Base-by-base conservation (phyloP, 495 filamentous ascomycete genomes). In the Neurospora africana region DNA sequence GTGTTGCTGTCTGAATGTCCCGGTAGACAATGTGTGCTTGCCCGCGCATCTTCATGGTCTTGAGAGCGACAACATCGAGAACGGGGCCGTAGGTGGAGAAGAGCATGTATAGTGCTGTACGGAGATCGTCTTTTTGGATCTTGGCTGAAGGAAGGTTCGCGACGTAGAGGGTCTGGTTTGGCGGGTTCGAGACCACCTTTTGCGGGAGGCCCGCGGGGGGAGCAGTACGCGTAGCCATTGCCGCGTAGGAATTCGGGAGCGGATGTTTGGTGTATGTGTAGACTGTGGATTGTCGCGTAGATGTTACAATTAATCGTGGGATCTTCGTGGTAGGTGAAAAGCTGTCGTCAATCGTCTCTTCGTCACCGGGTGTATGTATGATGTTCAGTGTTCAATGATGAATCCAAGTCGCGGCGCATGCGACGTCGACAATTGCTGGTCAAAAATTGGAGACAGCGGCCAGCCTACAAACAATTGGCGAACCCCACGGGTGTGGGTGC, bases 51-150 rank as follows among this genome's bases (percentile, higher is more conserved):
- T 93, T 94, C 76, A 84, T 84, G 0, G 92, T 95, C 81, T 92
- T 94, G 76, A 97, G 85, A 39, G 92, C 91, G 39, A 97, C 91
- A n/a, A 99, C 90, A 78, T 98, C 95, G 68, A 99, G 87, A 17
- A 99, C 92, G 10, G 92, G 89, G 27, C 96, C 96, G 79, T 98
- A 95, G 37, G 93, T 97, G 13, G 92, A 91, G 78, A 98, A 99
- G 19, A 98, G 88, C 75, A 91, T 92, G 82, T 98, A 98, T 9
- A 99, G 89, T 15, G 90, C 89, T 10, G 91, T 89, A 58, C 92
- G 88, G 15, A 98, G 84, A 78, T 97, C 93, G 33, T 86, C 82
- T 81, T 98, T 99, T 72, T 88, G 89, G 69, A 98, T 87, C 82
- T 96, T 97, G 72, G 91, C 87, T 13, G 87, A 88, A 1, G 91